A percentile compares a stretch with the other conserved stretches of the same genome.
Conservation (phyloP, 768 basidiomycete genomes). For the Boletus subcaerulescens region DNA sequence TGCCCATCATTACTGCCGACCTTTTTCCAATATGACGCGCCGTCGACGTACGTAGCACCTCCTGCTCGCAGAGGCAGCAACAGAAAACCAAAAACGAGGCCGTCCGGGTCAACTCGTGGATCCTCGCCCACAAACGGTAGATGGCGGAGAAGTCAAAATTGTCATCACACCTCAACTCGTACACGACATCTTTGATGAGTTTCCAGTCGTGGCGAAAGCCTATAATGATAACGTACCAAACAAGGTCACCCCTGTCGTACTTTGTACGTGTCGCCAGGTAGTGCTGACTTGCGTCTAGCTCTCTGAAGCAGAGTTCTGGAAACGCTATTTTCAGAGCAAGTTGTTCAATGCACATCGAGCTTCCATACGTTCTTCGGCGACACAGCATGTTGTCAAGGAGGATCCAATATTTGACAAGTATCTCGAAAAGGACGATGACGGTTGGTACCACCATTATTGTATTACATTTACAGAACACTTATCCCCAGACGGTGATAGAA, state of each 20-base stretch:
- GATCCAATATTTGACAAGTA: constrained; percentile 96
- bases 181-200: constrained; percentile 96
- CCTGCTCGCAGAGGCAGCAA: constrained; percentile 69
- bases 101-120: constrained; percentile 84
- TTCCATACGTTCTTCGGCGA: constrained; percentile 81
- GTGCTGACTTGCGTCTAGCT: constrained; percentile 49
- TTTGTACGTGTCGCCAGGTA: background rate
- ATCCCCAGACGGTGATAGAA: constrained; percentile 39
- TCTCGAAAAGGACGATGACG: constrained; percentile 93
- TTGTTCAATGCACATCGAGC: constrained; percentile 95
- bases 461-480: background rate
- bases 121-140: constrained; percentile 80
- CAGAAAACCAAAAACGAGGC: constrained; percentile 74
- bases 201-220: constrained; percentile 89
- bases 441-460: constrained; percentile 40
- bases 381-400: constrained; percentile 81
- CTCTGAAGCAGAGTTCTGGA: constrained; percentile 92
- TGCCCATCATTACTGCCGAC: too few relatives aligned
- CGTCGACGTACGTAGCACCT: constrained; percentile 51
- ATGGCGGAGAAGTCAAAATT: constrained; percentile 84
- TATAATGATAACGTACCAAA: constrained; percentile 90
- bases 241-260: constrained; percentile 48
- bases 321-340: constrained; percentile 93
- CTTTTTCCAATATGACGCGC: too few relatives aligned
- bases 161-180: constrained; percentile 89